Conservation (phyloP, 805 yeast species). For the Zygosaccharomyces bisporus region DNA sequence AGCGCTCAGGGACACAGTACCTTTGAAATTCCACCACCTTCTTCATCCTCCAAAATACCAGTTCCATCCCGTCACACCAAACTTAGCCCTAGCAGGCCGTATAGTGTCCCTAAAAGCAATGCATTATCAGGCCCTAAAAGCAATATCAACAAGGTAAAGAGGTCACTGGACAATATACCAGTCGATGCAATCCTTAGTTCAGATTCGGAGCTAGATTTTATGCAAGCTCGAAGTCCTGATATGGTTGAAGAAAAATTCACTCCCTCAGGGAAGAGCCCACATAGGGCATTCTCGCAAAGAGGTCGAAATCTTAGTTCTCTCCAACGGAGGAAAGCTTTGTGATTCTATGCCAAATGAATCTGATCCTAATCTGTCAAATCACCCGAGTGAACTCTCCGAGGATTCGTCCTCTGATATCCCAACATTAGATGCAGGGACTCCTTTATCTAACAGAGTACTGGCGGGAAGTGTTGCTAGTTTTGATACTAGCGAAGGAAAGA, state of each 20-base stretch:
- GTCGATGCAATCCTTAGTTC: conserved; percentile 12
- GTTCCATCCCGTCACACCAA: background rate
- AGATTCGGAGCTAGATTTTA: conserved; percentile 13
- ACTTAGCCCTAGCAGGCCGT: background rate
- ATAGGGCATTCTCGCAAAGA: background rate
- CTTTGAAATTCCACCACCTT: conserved; percentile 26
- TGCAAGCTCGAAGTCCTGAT: conserved; percentile 18
- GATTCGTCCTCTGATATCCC: conserved; percentile 3
- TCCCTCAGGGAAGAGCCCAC: conserved; percentile 2
- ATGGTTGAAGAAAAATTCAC: conserved; percentile 8
- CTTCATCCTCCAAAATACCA: background rate
- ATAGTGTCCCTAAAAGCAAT: background rate
- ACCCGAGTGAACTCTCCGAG: background rate
- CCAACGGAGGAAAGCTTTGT: conserved; percentile 12
- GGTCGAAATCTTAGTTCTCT: conserved; percentile 14
- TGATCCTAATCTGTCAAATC: background rate
- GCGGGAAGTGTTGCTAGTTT: background rate
- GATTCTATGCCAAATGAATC: conserved; percentile 6
- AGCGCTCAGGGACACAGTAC: conserved; percentile 30
- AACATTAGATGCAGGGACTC: conserved; percentile 16
- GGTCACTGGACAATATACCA: conserved; percentile 4
- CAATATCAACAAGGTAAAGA: background rate
- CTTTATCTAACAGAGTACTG: conserved; percentile 3
- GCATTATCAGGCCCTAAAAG: background rate
- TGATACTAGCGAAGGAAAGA: background rate